Base-by-base conservation (phyloP, 192 early-diverging fungal species). In the Phlyctochytrium bullatum region DNA sequence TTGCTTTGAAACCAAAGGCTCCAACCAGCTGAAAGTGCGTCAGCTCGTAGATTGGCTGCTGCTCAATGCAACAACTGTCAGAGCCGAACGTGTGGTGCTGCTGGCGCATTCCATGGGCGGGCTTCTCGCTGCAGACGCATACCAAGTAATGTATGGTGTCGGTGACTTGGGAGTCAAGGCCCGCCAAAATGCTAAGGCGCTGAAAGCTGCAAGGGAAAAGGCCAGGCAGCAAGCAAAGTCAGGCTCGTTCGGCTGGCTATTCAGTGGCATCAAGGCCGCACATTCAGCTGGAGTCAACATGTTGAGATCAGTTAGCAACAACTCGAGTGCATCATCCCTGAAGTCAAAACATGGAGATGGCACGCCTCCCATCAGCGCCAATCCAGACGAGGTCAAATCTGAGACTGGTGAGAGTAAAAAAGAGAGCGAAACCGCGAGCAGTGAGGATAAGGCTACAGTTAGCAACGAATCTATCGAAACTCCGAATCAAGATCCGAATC, bases 91-190 rank as follows among this genome's bases (percentile, higher is more conserved):
- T 23, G 81, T 83, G 17, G 73, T 76, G n/a, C 60, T 83, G 51
- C 33, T 77, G 34, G 81, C 73, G 52, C 76, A 80, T 36, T 80
- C 76, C 16, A 83, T 80, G 78, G 82, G 81, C 35, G 81, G 81
- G 17, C 53, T 83, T 29, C 61, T 83, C 35, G 72, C 72, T 24
- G 74, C 71, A 31, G 78, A 78, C 51, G 78, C 71, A 25, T 77
- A 68, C 32, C 69, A 68, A 29, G 67, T 65, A 29, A 51, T 78
- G 40, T 75, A 75, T 57, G 62, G 60, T 30, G 35, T 2, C 28
- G 66, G 31, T 16, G 24, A 6, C 6, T 25, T 57, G 54, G 54
- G 54, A 6, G 6, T 14, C 4, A 25, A 6, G 6, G 6, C 54
- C 6, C 12, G 54, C 12, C 12, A 10, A 10, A 25, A 10, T 10